Evolutionary conservation across 441 rosid species (phyloP), one percentile per base, ranked within the genome.

Genomic region (Populus hybrid): DNA sequence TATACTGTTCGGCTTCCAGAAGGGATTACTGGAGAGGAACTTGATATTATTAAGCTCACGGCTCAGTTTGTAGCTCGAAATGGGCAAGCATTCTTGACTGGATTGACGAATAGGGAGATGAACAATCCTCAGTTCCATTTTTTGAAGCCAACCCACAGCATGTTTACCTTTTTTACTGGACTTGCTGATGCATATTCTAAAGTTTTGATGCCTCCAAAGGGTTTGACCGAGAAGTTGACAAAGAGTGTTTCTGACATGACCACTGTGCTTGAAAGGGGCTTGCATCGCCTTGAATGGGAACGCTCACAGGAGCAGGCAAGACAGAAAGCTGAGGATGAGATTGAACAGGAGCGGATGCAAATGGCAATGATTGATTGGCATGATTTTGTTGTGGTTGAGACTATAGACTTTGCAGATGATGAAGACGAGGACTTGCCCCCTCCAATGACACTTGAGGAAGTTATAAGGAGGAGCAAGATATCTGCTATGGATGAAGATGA

Each of bases 311-410:
- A 93, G 90, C 95, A 94, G 87, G 92, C 93, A 2, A 91, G 95
- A 81, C 98, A 94, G 88, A 93, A 89, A 75, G 97, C 94, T 42
- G 99, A 94, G 84, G 98, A 96, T 76, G 99, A 94, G 87, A 88
- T 94, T 72, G 98, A 96, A 89, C 97, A 86, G 84, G 99, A 96
- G 89, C 87, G 98, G 79, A 79, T 90, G 75, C 99, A 90, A 84
- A 94, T 96, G 99, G 95, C 94, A 53, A 89, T 91, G 98, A 96
- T 96, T 72, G 99, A 94, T 83, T 96, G 99, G 99, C 98, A 94
- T 86, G 97, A 94, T 85, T 96, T 96, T 83, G 97, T 87, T 69
- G 98, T 89, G 80, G 99, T 96, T 14, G 98, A 96, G 82, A 77
- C 90, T 0, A 94, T 96, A 70, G 98, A 93, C 76, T 96, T 96